phyloP scores from a whole-genome alignment of 495 filamentous ascomycete genomes.

The Staphylotrichum longicolle region DNA sequence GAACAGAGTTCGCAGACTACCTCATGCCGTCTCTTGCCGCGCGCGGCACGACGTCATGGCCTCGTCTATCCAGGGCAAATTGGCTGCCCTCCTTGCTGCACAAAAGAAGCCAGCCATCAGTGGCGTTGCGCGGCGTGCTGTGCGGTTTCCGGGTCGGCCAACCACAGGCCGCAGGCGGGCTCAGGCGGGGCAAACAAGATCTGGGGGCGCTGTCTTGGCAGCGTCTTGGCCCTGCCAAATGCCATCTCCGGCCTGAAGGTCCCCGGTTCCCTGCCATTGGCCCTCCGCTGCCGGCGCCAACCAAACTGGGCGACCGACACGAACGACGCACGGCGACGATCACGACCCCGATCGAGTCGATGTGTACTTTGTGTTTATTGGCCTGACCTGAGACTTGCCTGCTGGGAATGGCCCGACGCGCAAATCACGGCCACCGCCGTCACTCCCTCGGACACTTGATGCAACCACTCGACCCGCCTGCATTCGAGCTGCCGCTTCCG shows the following conservation, averaged over 20 bases:
- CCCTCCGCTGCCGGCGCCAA: not conserved
- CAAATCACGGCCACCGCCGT: slow-evolving; percentile 5
- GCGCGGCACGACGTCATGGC: not conserved
- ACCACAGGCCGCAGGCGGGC: too few species aligned
- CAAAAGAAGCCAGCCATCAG: too few species aligned
- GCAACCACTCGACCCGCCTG: not conserved
- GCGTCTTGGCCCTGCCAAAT: slow-evolving; percentile 18
- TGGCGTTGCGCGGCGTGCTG: too few species aligned
- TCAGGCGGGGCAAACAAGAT: slow-evolving; percentile 9
- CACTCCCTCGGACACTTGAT: not conserved
- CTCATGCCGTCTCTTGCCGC: not conserved
- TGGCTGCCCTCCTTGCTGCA: too few species aligned
- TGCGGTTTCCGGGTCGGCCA: too few species aligned
- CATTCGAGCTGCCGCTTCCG: slow-evolving; percentile 1
- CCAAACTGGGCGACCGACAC: slow-evolving; percentile 11
- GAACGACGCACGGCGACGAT: slow-evolving; percentile 7
- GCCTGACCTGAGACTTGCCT: not conserved
- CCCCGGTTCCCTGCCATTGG: slow-evolving; percentile 14
- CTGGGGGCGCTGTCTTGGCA: slow-evolving; percentile 22
- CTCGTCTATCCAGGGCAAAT: too few species aligned
- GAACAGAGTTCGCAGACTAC: not conserved
- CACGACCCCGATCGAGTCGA: not conserved
- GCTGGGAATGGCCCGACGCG: not conserved
- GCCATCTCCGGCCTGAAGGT: slow-evolving; percentile 13
- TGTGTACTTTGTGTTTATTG: not conserved